These are phyloP conservation scores for Cavenderia fasciculata DNA, from an alignment of 78 protist genomes.

Conservation along the genomic window DNA sequence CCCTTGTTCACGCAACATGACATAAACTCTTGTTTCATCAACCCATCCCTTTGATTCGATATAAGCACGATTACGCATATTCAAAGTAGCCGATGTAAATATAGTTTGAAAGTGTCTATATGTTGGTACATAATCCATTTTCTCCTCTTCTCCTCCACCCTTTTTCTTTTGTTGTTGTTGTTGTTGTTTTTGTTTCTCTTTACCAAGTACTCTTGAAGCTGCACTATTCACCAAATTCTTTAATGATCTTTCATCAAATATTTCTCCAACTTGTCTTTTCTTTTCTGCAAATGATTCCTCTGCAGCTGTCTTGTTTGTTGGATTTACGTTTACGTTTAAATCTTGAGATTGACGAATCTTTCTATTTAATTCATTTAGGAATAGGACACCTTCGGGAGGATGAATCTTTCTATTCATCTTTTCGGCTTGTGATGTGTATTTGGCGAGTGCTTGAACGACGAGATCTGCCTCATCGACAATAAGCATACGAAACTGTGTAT, in stretches of 20 bases:
- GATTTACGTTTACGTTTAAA: too few relatives aligned
- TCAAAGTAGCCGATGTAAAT: slow-evolving; percentile 47
- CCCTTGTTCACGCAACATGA: background rate
- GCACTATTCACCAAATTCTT: too few relatives aligned
- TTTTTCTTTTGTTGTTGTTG: background rate
- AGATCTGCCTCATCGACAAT: slow-evolving; percentile 53
- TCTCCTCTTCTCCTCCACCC: background rate
- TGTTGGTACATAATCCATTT: background rate
- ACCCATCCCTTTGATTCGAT: slow-evolving; percentile 54
- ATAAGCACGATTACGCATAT: background rate
- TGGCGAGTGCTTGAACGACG: slow-evolving; percentile 11
- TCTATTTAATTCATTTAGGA: slow-evolving; percentile 39
- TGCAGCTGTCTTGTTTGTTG: too few relatives aligned
- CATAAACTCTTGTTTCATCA: background rate
- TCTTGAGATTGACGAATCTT: too few relatives aligned
- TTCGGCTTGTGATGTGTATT: background rate
- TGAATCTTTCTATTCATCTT: slow-evolving; percentile 26
- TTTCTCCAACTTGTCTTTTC: too few relatives aligned
- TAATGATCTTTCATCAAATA: too few relatives aligned
- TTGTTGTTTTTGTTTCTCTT: background rate
- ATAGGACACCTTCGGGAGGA: slow-evolving; percentile 1
- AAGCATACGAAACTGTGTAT: background rate
- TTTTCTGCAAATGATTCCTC: too few relatives aligned
- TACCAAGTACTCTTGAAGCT: too few relatives aligned
- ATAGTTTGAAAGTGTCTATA: slow-evolving; percentile 44